Conservation (phyloP, 2,329 filamentous ascomycete species). For the Alternaria angustiovoidea region DNA sequence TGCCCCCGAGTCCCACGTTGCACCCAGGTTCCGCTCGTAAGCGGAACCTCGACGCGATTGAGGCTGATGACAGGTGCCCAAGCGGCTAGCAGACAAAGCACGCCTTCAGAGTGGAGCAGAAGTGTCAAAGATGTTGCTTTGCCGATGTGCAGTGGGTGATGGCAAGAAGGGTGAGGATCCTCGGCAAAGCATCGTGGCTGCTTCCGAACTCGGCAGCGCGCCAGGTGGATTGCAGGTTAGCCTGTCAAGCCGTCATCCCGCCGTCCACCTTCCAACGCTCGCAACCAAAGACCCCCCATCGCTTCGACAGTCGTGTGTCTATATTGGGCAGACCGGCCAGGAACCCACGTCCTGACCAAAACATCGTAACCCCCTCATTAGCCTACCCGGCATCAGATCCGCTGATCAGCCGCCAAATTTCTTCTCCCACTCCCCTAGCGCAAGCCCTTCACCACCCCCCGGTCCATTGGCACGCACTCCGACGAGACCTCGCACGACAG, state of each 20-base stretch:
- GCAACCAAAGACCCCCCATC: constrained; percentile 12
- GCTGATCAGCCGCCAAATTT: constrained; percentile 40
- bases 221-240: constrained; percentile 10
- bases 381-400: constrained; percentile 20
- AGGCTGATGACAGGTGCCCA: constrained; percentile 9
- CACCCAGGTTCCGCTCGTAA: constrained; percentile 10
- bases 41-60: not conserved
- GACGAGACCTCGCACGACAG: constrained; percentile 36
- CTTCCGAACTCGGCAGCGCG: constrained; percentile 1
- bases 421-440: constrained; percentile 41
- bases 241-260: constrained; percentile 12
- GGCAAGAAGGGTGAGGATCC: constrained; percentile 9
- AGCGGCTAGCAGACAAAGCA: constrained; percentile 2
- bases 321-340: constrained; percentile 14
- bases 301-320: constrained; percentile 14
- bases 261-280: constrained; percentile 18
- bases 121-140: constrained; percentile 5
- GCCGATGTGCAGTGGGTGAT: constrained; percentile 1
- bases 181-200: constrained; percentile 14
- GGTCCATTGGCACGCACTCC: constrained; percentile 31
- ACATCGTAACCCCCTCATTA: constrained; percentile 27
- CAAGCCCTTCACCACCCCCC: constrained; percentile 36
- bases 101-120: constrained; percentile 5
- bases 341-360: constrained; percentile 22
- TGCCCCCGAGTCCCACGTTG: constrained; percentile 26